Evolutionary conservation across 768 basidiomycete genomes (phyloP).

Genomic region (Kondoa subrosea): DNA sequence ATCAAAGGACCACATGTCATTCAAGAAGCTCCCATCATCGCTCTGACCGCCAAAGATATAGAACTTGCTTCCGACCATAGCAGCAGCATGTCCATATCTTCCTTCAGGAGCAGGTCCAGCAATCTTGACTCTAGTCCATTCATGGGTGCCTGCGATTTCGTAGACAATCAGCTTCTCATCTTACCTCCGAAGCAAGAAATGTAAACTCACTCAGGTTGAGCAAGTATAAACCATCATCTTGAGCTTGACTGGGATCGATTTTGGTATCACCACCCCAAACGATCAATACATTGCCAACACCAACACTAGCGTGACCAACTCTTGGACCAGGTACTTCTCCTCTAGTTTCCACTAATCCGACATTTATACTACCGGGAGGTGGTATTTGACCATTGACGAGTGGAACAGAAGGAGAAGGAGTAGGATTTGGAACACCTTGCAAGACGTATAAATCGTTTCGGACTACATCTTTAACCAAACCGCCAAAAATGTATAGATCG

Average conservation of each 20-base stretch:
- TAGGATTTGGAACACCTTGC: conserved; percentile 14
- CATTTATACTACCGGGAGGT: conserved; percentile 57
- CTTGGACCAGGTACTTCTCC: conserved; percentile 76
- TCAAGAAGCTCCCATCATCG: conserved; percentile 58
- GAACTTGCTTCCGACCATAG: conserved; percentile 80
- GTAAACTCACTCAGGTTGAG: conserved; percentile 65
- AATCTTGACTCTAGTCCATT: conserved; percentile 80
- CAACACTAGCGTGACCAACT: conserved; percentile 91
- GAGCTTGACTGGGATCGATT: conserved; percentile 37
- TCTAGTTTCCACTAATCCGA: conserved; percentile 64
- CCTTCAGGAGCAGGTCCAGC: conserved; percentile 63
- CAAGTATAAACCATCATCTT: conserved; percentile 84
- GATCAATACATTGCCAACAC: conserved; percentile 86
- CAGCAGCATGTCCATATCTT: conserved; percentile 87
- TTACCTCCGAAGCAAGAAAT: neutral
- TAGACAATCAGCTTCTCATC: neutral
- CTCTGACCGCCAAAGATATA: conserved; percentile 94
- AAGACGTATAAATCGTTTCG: conserved; percentile 90
- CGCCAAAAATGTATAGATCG: conserved; percentile 91
- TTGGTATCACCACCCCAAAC: conserved; percentile 97
- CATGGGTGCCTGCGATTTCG: conserved; percentile 52
- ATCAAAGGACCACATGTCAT: conserved; percentile 92
- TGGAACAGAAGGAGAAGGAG: neutral
- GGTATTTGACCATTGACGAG: neutral
- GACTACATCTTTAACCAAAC: conserved; percentile 75